Evolutionary conservation across 306 rosid species (phyloP).

Genomic region (Cicer judaicum): DNA sequence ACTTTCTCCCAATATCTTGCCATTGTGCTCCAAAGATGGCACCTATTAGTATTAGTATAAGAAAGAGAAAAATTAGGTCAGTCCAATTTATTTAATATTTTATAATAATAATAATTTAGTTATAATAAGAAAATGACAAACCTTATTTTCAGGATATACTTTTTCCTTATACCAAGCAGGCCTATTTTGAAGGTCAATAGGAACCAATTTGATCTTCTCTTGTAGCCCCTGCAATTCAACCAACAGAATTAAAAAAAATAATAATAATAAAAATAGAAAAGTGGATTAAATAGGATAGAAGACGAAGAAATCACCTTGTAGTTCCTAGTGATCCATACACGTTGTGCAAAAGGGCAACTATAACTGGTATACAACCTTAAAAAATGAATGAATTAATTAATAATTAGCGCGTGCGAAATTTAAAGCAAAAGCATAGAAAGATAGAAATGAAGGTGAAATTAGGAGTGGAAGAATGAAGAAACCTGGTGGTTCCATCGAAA

Average conservation of each 20-base stretch:
- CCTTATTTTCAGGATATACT: constrained; percentile 77
- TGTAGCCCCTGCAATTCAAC: constrained; percentile 63
- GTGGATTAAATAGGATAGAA: neutral
- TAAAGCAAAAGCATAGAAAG: neutral
- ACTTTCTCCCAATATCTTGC: constrained; percentile 82
- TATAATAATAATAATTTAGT: neutral
- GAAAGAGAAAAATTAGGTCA: neutral
- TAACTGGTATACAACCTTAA: constrained; percentile 65
- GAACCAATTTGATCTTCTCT: constrained; percentile 72
- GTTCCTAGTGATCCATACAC: constrained; percentile 83
- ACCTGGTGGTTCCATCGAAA: constrained; percentile 92
- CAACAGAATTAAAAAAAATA: neutral
- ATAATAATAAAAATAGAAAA: neutral
- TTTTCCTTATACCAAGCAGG: constrained; percentile 95
- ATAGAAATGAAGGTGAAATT: neutral
- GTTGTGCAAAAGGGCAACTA: constrained; percentile 80
- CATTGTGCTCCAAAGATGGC: constrained; percentile 89
- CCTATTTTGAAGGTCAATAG: constrained; percentile 65
- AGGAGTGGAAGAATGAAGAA: constrained; percentile 1
- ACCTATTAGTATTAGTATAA: constrained; percentile 51
- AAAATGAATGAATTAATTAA: neutral
- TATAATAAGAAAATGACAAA: constrained; percentile 18
- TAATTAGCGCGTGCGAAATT: neutral
- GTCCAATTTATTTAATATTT: neutral
- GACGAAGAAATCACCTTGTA: constrained; percentile 58